Evolutionary conservation across 2,329 filamentous ascomycete genomes (phyloP), one percentile per base, ranked within the genome.

Genomic region (Cryoendolithus antarcticus): DNA sequence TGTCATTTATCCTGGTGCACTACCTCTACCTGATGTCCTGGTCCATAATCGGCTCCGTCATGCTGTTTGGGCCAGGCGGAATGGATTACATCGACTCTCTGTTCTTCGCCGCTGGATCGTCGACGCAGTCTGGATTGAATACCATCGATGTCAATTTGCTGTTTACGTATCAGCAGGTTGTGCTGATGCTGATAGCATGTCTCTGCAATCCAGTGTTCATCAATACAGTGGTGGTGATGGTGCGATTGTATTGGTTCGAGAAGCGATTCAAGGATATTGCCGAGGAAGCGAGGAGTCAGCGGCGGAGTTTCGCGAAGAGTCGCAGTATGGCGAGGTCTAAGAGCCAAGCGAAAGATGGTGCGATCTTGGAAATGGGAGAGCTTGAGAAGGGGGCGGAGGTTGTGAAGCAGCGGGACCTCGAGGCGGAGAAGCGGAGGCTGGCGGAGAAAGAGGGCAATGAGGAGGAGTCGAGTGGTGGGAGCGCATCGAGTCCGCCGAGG

Each of bases 211-310:
- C 86, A 0, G 91, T 94, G 44, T 79, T 82, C 35, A 80, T 94
- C 51, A 78, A 93, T 55, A 76, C 82, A 2, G 82, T 76, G 33
- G 86, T 98, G 33, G 91, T 98, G 6, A 89, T 94, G 51, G 71
- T 96, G 9, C 82, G 91, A 19, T 69, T 98, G 2, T 95, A 94
- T 62, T 98, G 89, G 89, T 98, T 98, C 57, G 88, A 98, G 62
- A 94, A 93, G 61, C 77, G 88, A 6, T 96, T 98, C 57, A 82
- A 93, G 56, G 72, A 83, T 51, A 74, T 94, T 47, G 86, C 82
- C 9, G 71, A 71, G 28, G 83, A 93, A 51, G 78, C 83, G 1
- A 75, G 77, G 39, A 69, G 65, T 32, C 67, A 79, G 38, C 75
- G 88, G 39, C 70, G 72, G 39, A 81, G 62, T 65, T 77, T 66